phyloP scores from a whole-genome alignment of 768 basidiomycete genomes.

The Lactifluus volemus region DNA sequence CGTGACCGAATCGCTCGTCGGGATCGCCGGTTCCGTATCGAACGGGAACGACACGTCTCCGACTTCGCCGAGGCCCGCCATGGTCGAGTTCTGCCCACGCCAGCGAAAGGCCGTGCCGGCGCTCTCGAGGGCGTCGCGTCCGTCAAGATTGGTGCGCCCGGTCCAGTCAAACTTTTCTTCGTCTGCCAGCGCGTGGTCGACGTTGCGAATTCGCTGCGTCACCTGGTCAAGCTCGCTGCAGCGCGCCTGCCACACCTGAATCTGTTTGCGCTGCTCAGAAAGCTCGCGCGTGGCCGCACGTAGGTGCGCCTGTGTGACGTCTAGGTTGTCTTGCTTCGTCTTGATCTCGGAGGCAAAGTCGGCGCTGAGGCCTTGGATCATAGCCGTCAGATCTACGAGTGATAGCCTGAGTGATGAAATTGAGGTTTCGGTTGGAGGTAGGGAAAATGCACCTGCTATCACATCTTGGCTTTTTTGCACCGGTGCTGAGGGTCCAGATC shows the following conservation, averaged over 20 bases:
- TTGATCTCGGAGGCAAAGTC: slow-evolving; percentile 84
- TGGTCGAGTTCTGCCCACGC: slow-evolving; percentile 57
- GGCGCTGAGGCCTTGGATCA: slow-evolving; percentile 68
- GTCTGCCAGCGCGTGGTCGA: slow-evolving; percentile 67
- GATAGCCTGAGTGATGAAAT: slow-evolving; percentile 13
- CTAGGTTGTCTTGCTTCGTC: slow-evolving; percentile 79
- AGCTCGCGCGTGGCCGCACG: slow-evolving; percentile 85
- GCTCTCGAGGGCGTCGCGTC: slow-evolving; percentile 28
- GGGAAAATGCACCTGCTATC: slow-evolving; percentile 47
- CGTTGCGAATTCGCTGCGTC: slow-evolving; percentile 72
- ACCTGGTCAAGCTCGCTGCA: slow-evolving; percentile 76
- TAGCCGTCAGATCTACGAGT: slow-evolving; percentile 64
- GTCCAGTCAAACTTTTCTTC: slow-evolving; percentile 89
- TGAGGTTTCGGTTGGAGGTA: background rate
- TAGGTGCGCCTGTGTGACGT: slow-evolving; percentile 78
- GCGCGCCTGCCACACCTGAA: slow-evolving; percentile 63
- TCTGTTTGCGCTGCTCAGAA: slow-evolving; percentile 81
- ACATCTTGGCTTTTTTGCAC: slow-evolving; percentile 87
- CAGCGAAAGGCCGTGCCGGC: slow-evolving; percentile 63
- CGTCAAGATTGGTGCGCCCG: slow-evolving; percentile 50
- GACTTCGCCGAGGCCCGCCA: slow-evolving; percentile 54
- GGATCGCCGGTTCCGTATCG: slow-evolving; percentile 68
- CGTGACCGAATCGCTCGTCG: slow-evolving; percentile 45
- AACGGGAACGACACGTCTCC: slow-evolving; percentile 55
- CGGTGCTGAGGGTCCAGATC: slow-evolving; percentile 65